phyloP scores from a whole-genome alignment of 1,139 yeast species.

The Blastobotrys malaysiensis region DNA sequence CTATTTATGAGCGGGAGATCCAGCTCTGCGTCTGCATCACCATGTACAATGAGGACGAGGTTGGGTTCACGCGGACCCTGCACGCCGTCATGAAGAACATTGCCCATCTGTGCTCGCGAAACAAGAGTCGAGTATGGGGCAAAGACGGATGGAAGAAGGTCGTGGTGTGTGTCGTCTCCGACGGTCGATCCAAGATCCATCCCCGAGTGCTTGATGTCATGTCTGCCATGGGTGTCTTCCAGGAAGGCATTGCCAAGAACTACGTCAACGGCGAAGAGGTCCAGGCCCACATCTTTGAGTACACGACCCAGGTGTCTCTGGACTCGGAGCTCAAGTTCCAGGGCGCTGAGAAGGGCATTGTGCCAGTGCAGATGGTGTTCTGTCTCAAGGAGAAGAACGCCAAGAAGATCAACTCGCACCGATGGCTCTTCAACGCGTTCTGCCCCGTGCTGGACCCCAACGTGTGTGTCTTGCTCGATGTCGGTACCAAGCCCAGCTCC shows the following conservation, averaged over 20 bases:
- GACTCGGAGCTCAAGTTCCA: conserved; percentile 81
- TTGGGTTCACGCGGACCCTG: conserved; percentile 81
- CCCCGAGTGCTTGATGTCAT: conserved; percentile 78
- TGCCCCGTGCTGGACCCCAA: conserved; percentile 89
- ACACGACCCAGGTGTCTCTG: conserved; percentile 83
- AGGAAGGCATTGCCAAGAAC: conserved; percentile 93
- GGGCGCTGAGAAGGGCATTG: conserved; percentile 72
- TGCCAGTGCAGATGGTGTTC: conserved; percentile 88
- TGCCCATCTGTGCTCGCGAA: conserved; percentile 77
- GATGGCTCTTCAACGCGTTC: conserved; percentile 91
- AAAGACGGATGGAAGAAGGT: conserved; percentile 93
- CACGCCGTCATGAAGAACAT: conserved; percentile 91
- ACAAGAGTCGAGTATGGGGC: conserved; percentile 86
- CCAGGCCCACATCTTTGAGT: conserved; percentile 87
- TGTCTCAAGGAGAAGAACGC: conserved; percentile 85
- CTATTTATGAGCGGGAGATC: conserved; percentile 79
- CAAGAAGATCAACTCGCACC: conserved; percentile 88
- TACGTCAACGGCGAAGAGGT: conserved; percentile 87
- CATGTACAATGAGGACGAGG: conserved; percentile 94
- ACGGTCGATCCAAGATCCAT: conserved; percentile 83
- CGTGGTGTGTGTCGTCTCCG: conserved; percentile 84
- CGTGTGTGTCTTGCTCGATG: conserved; percentile 78
- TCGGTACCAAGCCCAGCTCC: conserved; percentile 84
- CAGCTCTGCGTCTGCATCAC: conserved; percentile 87
- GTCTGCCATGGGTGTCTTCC: conserved; percentile 93